These are phyloP conservation scores for Phoma herbarum DNA, from an alignment of 2,329 filamentous ascomycete species.

Conservation along the genomic window DNA sequence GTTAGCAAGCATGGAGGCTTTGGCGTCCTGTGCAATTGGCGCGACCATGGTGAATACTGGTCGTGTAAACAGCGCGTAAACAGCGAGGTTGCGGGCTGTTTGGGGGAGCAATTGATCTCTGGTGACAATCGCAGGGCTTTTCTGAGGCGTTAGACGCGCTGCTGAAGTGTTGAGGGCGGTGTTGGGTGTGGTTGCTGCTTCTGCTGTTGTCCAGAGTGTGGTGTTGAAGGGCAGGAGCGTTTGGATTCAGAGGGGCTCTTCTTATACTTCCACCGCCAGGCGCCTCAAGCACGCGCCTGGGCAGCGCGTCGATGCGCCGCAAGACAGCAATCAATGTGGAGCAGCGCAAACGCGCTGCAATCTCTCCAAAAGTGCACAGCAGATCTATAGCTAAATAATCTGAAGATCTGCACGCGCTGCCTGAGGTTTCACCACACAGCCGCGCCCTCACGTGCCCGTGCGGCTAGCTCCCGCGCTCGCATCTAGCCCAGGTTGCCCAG, in stretches of 20 bases:
- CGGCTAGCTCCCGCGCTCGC: conserved; percentile 7
- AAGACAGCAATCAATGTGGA: neutral
- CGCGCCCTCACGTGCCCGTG: conserved; percentile 14
- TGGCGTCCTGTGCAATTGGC: conserved; percentile 47
- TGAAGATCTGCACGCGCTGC: neutral
- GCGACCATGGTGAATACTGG: conserved; percentile 33
- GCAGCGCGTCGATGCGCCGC: too few relatives aligned
- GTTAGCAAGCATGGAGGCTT: conserved; percentile 41
- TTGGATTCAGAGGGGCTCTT: conserved; percentile 8
- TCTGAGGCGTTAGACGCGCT: neutral
- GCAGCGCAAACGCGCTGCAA: neutral
- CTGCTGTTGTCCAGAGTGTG: conserved; percentile 24
- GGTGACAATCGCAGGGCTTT: neutral
- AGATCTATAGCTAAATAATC: neutral
- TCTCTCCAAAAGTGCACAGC: neutral
- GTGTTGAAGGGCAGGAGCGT: conserved; percentile 30
- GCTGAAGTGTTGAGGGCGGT: conserved; percentile 8
- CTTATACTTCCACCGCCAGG: neutral
- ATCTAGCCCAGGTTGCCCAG: conserved; percentile 6
- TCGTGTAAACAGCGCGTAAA: conserved; percentile 32
- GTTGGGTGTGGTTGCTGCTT: conserved; percentile 27
- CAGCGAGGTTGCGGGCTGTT: conserved; percentile 2
- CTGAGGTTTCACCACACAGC: conserved; percentile 9
- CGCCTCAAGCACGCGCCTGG: too few relatives aligned
- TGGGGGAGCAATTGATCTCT: neutral